Base-by-base conservation (phyloP, 164 flowering plant genomes). In the Tetracentron sinense region DNA sequence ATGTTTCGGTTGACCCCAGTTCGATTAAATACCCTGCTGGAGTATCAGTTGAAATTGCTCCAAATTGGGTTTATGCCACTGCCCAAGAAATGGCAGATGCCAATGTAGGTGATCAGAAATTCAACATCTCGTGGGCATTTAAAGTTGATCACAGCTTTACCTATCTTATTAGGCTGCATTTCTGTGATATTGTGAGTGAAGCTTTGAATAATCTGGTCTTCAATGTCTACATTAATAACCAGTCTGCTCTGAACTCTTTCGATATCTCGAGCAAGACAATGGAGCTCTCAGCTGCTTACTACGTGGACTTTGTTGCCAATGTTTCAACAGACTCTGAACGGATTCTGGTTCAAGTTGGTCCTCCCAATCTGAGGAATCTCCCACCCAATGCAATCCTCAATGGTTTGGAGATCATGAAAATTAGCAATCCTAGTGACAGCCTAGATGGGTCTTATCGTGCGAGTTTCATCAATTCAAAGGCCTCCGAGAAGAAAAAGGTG, bases 81-180 rank as follows among this genome's bases (percentile, higher is more conserved):
- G 85, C 89, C 0, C 77, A 73, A 60, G 82, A 77, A 67, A 85
- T 85, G 89, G 86, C 79, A 17, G 74, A 82, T 69, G 80, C 85
- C 1, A 70, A 79, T 53, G 82, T 79, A 0, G 75, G 48, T 29
- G 66, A 72, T n/a, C 81, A 62, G 61, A 81, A 60, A 4, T 82
- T 82, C 47, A 82, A 82, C 63, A 47, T 82, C 23, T 69, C 89
- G 15, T 82, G 89, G 86, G 44, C 21, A 27, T 80, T 84, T 48
- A 50, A 35, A 35, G 82, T 82, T 26, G 82, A 84, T 35, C 56
- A 21, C 3, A 70, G 69, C 23, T 84, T 82, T 73, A 33, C 42
- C 29, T 81, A 84, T 52, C 49, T 84, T 21, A 42, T 84, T 11
- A 56, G 85, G 54, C 21, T 84, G 69, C 89, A 84, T 77, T 82